Percentiles rank a stretch among this genome's conserved stretches.
Evolutionary conservation across 495 filamentous ascomycete species (phyloP).

Genomic region (Penicillium maclennaniae): DNA sequence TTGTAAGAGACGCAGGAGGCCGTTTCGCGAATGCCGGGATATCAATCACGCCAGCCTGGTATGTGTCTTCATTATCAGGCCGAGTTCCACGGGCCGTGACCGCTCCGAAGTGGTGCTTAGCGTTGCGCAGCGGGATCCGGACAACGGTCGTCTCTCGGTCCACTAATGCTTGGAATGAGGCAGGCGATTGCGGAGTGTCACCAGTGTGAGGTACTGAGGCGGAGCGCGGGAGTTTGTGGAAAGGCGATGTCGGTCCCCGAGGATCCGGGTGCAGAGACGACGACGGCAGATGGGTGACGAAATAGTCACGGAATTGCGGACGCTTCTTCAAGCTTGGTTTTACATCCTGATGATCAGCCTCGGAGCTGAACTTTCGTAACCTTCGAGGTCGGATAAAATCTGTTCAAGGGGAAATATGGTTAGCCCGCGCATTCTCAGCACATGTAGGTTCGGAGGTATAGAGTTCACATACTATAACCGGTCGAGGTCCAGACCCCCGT

Average conservation of each 20-base stretch:
- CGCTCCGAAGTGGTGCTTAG: constrained; percentile 93
- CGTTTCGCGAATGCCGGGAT: constrained; percentile 88
- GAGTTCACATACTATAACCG: constrained; percentile 31
- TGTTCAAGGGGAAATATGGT: constrained; percentile 17
- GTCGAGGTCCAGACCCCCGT: constrained; percentile 39
- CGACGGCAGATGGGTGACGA: constrained; percentile 90
- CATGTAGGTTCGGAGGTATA: constrained; percentile 17
- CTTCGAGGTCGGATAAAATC: constrained; percentile 19
- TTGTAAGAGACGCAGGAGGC: constrained; percentile 65
- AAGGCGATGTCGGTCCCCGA: constrained; percentile 49
- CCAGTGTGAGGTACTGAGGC: constrained; percentile 76
- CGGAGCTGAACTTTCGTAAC: constrained; percentile 18
- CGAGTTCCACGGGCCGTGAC: constrained; percentile 74
- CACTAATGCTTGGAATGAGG: constrained; percentile 52
- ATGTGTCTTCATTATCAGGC: constrained; percentile 86
- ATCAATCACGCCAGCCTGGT: constrained; percentile 90
- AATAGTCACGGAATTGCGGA: constrained; percentile 88
- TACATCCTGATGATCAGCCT: constrained; percentile 12
- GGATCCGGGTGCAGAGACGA: constrained; percentile 91
- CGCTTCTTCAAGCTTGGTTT: constrained; percentile 22
- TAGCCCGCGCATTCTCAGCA: constrained; percentile 6
- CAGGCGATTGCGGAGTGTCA: constrained; percentile 50
- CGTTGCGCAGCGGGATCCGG: constrained; percentile 87
- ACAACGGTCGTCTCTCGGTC: constrained; percentile 89
- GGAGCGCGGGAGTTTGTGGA: constrained; percentile 78